Evolutionary conservation across 176 grass and related monocot species (phyloP), one percentile per base, ranked within the genome.

Genomic region (Bothriochloa decipiens): DNA sequence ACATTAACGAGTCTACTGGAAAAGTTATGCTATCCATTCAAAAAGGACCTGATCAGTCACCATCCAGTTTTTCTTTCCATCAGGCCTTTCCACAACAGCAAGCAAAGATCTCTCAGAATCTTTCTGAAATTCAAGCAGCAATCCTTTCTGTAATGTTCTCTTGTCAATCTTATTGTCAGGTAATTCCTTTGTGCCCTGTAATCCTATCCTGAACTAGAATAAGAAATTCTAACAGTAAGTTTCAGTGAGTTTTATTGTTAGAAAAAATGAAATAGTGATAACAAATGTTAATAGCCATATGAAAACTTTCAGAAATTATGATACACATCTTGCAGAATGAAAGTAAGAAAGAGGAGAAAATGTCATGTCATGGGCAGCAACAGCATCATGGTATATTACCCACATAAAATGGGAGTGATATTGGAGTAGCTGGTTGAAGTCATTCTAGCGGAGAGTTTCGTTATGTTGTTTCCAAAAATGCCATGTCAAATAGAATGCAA

Each of bases 11-110:
- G 28, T 78, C 15, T 65, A 78, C 47, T 60, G 57, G 42, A 77
- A 6, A 52, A 83, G 41, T 20, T 75, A 64, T 29, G 74, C 78
- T 36, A 43, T 61, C 29, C 8, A 45, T 81, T 91, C 18, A 33
- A 47, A 82, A 23, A 20, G 82, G 72, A 99, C 93, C 89, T 96
- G 89, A 85, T 99, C 93, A 81, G 77, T 89, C 71, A 99, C 93
- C 41, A 94, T 78, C 96, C 93, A 96, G 81, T 96, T 95, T 89
- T 96, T 96, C 93, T 96, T 99, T 64, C 93, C 93, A 75, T 98
- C 93, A 1, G 89, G 84, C 76, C 89, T 95, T 83, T 90, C 87
- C 3, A 86, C 93, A 79, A 98, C 80, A 37, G 83, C 91, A 41
- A 98, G 85, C 78, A 93, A 84, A 70, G 47, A 76, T 91, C 92